These are phyloP conservation scores for Microascus cirrosus DNA, from an alignment of 2,329 filamentous ascomycete genomes.

Conservation along the genomic window DNA sequence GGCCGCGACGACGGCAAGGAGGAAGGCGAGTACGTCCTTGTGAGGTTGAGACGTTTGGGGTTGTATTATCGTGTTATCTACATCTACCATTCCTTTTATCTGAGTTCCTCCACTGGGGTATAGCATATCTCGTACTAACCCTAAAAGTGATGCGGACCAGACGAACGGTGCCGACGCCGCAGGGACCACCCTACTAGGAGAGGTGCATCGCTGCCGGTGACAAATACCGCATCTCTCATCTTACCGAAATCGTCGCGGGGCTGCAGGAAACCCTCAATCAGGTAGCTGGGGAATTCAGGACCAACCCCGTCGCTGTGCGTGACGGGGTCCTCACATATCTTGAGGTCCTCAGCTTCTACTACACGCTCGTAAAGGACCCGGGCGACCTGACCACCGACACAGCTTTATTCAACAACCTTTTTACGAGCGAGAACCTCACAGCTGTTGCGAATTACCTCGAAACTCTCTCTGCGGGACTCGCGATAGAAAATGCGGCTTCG, in stretches of 20 bases:
- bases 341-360: slow-evolving; percentile 21
- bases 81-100: neutral
- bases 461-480: neutral
- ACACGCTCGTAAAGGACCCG: slow-evolving; percentile 26
- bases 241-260: slow-evolving; percentile 27
- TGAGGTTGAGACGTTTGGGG: neutral
- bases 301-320: slow-evolving; percentile 29
- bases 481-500: slow-evolving; percentile 22
- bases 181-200: neutral
- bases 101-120: neutral
- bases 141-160: slow-evolving; percentile 10
- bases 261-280: slow-evolving; percentile 25
- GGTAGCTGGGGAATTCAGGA: slow-evolving; percentile 28
- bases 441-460: slow-evolving; percentile 24
- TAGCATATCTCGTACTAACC: neutral
- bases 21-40: slow-evolving; percentile 53
- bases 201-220: neutral
- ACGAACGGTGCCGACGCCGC: neutral
- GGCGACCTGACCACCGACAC: slow-evolving; percentile 34
- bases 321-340: slow-evolving; percentile 34
- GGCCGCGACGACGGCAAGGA: slow-evolving; percentile 54
- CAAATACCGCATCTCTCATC: slow-evolving; percentile 26
- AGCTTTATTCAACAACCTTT: slow-evolving; percentile 26
- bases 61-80: neutral
- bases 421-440: slow-evolving; percentile 29